A percentile compares a stretch with the other conserved stretches of the same genome.
phyloP scores from a whole-genome alignment of 139 green algal species.

The Marvania coccoides region DNA sequence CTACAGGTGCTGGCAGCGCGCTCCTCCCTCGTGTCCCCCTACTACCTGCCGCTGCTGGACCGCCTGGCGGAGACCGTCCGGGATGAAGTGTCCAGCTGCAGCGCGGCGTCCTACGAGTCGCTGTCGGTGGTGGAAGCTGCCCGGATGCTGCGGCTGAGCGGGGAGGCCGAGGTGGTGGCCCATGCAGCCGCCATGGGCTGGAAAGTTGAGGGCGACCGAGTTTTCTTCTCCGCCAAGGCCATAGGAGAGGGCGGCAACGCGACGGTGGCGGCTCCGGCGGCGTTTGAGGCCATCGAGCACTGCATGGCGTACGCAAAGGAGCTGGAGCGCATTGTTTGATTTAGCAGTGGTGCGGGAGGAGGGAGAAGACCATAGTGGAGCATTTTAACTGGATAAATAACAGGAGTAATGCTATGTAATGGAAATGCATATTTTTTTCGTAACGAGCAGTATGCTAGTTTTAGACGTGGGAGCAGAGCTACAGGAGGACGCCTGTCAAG shows the following conservation, averaged over 20 bases:
- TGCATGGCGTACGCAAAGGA: conserved; percentile 88
- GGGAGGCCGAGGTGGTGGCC: conserved; percentile 36
- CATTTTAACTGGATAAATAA: no score
- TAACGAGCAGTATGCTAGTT: no score
- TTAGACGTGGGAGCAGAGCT: no score
- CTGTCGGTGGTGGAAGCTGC: conserved; percentile 66
- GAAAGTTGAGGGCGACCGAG: neutral
- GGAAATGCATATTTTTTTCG: no score
- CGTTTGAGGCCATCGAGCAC: conserved; percentile 66
- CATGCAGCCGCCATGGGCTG: conserved; percentile 39
- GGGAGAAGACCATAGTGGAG: no score
- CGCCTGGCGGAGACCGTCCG: conserved; percentile 27
- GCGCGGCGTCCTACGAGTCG: conserved; percentile 73
- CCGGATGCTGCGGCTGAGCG: conserved; percentile 69
- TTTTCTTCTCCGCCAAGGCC: neutral
- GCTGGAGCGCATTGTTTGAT: conserved; percentile 92
- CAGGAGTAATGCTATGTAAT: no score
- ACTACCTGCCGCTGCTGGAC: neutral
- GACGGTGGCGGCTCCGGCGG: neutral
- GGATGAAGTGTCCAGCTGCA: conserved; percentile 90
- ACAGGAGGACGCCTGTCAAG: no score
- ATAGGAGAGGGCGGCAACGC: neutral
- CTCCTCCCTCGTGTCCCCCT: neutral
- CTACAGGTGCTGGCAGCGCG: neutral
- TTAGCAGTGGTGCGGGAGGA: no score